Conservation (phyloP, 805 yeast genomes). For the Grigorovia transvaalensis region DNA sequence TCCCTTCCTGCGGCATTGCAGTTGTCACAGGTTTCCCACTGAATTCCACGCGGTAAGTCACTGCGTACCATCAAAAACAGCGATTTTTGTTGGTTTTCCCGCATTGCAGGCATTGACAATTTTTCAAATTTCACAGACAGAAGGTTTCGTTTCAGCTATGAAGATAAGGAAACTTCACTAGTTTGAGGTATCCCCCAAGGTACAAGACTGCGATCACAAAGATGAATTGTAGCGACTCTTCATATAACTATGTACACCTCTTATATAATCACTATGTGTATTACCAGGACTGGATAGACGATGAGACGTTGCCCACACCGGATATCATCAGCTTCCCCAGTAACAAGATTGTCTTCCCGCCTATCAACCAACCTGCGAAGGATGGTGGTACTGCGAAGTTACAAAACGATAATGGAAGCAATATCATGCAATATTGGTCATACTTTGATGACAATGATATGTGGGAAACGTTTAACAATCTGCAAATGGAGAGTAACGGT, state of each 20-base stretch:
- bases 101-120: too few species aligned
- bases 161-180: too few species aligned
- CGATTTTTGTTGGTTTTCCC: background rate
- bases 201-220: too few species aligned
- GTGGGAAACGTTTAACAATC: constrained; percentile 21
- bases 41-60: background rate
- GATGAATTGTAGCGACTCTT: constrained; percentile 16
- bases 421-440: constrained; percentile 21
- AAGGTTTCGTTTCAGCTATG: too few species aligned
- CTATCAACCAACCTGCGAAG: background rate
- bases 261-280: constrained; percentile 16
- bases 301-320: constrained; percentile 21
- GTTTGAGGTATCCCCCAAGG: too few species aligned
- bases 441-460: constrained; percentile 25
- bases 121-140: too few species aligned
- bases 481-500: constrained; percentile 18
- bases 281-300: constrained; percentile 23
- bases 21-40: background rate
- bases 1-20: background rate
- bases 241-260: constrained; percentile 20
- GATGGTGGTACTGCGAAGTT: background rate
- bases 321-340: constrained; percentile 8
- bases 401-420: background rate
- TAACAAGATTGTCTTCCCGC: background rate
- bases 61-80: background rate